These are phyloP conservation scores for Apodospora peruviana DNA, from an alignment of 495 filamentous ascomycete genomes.

Conservation along the genomic window DNA sequence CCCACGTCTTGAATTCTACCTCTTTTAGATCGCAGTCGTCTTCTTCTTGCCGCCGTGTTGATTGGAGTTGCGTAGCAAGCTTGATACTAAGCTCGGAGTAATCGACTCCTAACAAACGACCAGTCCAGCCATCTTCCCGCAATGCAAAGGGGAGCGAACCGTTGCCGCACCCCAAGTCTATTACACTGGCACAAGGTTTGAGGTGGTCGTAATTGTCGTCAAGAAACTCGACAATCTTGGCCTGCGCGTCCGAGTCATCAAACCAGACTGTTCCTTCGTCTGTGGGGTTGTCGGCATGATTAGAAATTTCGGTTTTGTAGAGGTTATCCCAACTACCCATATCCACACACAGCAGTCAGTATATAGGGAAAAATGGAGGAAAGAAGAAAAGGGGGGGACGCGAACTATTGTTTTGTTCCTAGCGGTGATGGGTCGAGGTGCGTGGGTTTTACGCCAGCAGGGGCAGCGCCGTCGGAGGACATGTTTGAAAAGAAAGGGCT, in stretches of 20 bases:
- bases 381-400: constrained; percentile 2
- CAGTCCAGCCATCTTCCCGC: constrained; percentile 50
- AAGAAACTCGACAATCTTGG: constrained; percentile 55
- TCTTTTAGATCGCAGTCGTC: constrained; percentile 1
- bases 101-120: constrained; percentile 77
- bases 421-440: constrained; percentile 60
- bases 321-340: constrained; percentile 61
- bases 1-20: constrained; percentile 62
- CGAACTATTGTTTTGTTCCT: constrained; percentile 67
- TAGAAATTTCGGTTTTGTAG: constrained; percentile 56
- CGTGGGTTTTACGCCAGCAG: constrained; percentile 15
- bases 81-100: constrained; percentile 69
- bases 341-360: background rate
- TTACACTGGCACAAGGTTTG: constrained; percentile 36
- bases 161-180: constrained; percentile 86
- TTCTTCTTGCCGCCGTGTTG: constrained; percentile 19
- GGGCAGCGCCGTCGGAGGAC: background rate
- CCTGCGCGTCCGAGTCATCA: constrained; percentile 63
- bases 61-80: constrained; percentile 54
- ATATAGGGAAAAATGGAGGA: background rate
- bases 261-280: constrained; percentile 75
- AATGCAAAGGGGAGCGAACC: constrained; percentile 80
- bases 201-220: constrained; percentile 21
- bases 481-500: background rate
- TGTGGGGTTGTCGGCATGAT: constrained; percentile 53